A percentile compares a stretch with the other conserved stretches of the same genome.
These are phyloP conservation scores for Entoloma clypeatum DNA, from an alignment of 1,284 basidiomycete genomes.

Conservation along the genomic window DNA sequence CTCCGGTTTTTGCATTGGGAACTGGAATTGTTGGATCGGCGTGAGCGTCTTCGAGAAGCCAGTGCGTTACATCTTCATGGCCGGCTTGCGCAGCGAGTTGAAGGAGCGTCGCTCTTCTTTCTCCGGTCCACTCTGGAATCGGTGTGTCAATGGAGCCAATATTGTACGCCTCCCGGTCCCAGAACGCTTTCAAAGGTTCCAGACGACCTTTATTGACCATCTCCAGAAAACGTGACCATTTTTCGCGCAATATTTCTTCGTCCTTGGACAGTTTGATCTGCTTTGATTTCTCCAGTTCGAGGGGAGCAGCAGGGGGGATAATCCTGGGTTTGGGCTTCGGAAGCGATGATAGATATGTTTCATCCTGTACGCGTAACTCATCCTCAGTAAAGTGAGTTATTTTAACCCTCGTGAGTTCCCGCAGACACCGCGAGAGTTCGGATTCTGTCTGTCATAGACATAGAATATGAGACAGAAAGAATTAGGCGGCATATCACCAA, in stretches of 20 bases:
- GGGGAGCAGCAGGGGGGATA: constrained; percentile 28
- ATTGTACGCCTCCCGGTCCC: constrained; percentile 66
- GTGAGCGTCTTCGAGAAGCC: constrained; percentile 76
- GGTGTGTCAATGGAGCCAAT: constrained; percentile 57
- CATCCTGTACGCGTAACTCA: constrained; percentile 80
- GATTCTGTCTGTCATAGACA: constrained; percentile 69
- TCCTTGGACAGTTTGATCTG: constrained; percentile 68
- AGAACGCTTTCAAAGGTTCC: constrained; percentile 78
- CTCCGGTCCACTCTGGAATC: constrained; percentile 68
- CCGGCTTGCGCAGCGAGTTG: constrained; percentile 75
- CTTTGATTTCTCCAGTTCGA: constrained; percentile 44
- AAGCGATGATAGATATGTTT: constrained; percentile 81
- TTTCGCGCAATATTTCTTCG: constrained; percentile 72
- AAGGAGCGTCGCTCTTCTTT: constrained; percentile 64
- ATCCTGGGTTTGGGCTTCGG: constrained; percentile 76
- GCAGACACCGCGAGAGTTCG: constrained; percentile 84
- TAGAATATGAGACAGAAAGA: constrained; percentile 9
- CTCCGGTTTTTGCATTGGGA: constrained; percentile 22
- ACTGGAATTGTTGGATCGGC: constrained; percentile 82
- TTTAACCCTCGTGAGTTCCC: constrained; percentile 86
- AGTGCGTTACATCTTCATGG: constrained; percentile 74
- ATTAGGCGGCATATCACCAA: not conserved
- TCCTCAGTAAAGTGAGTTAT: constrained; percentile 84
- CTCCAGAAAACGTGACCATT: constrained; percentile 78
- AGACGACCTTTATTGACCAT: constrained; percentile 86